Percentiles rank a stretch among this genome's conserved stretches.
Conservation (phyloP, 306 rosid species). For the Gastrolobium bilobum region DNA sequence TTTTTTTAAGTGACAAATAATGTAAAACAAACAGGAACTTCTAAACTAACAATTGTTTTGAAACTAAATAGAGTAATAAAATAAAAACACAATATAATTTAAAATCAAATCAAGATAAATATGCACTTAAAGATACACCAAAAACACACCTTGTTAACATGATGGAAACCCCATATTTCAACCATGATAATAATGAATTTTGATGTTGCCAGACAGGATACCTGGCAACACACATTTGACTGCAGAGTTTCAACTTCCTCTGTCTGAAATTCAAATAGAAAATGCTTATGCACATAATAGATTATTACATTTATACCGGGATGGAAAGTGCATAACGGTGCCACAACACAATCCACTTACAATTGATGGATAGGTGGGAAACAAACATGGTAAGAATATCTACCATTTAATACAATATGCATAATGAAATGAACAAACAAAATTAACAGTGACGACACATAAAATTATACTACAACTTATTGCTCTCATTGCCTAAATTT, state of each 20-base stretch:
- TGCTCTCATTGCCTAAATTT: conserved; percentile 55
- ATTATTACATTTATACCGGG: conserved; percentile 6
- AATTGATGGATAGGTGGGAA: not conserved
- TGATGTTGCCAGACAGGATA: not conserved
- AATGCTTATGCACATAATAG: not conserved
- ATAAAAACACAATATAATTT: too few relatives aligned
- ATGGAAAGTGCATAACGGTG: not conserved
- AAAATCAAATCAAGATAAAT: too few relatives aligned
- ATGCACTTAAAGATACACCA: not conserved
- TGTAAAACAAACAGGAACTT: too few relatives aligned
- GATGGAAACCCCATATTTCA: not conserved
- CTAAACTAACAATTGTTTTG: too few relatives aligned
- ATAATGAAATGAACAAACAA: conserved; percentile 31
- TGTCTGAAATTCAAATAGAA: not conserved
- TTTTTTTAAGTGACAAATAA: too few relatives aligned
- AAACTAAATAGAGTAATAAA: too few relatives aligned
- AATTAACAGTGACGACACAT: conserved; percentile 40
- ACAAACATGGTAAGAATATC: conserved; percentile 25
- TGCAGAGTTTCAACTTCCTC: not conserved
- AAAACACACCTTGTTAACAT: not conserved
- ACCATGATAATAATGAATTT: not conserved
- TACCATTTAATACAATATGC: conserved; percentile 41
- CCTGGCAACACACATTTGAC: not conserved
- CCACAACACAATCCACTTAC: conserved; percentile 6
- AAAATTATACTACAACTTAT: conserved; percentile 52